A percentile compares a stretch with the other conserved stretches of the same genome.
Evolutionary conservation across 495 filamentous ascomycete genomes (phyloP).

Genomic region (Penicillium simplicissimum): DNA sequence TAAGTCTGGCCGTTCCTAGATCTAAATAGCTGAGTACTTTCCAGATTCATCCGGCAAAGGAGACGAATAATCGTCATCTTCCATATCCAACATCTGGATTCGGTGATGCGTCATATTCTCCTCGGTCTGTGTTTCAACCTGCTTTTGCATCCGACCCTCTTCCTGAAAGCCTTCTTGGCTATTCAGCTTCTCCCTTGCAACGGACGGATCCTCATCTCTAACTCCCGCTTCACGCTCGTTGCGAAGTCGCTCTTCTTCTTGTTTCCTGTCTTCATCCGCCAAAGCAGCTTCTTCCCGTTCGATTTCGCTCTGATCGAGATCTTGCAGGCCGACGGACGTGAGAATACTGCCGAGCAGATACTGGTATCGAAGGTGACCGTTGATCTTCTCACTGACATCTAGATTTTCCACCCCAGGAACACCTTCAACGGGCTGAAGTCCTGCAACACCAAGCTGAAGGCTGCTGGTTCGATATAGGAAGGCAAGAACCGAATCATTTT

Average conservation of each 20-base stretch:
- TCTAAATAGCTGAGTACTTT: conserved; percentile 27
- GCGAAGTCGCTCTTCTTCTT: conserved; percentile 47
- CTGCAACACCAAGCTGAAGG: conserved; percentile 74
- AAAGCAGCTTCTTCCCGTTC: conserved; percentile 59
- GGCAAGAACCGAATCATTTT: conserved; percentile 74
- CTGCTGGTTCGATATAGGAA: conserved; percentile 78
- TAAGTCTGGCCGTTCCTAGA: background rate
- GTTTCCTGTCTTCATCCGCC: conserved; percentile 56
- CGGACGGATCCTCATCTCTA: conserved; percentile 38
- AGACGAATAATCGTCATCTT: conserved; percentile 25
- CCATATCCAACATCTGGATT: conserved; percentile 28
- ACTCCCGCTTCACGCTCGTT: conserved; percentile 49
- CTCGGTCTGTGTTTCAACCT: conserved; percentile 53
- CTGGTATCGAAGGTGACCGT: conserved; percentile 72
- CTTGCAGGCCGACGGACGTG: conserved; percentile 64
- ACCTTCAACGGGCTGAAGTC: conserved; percentile 63
- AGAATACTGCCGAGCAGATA: conserved; percentile 69
- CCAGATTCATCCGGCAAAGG: conserved; percentile 22
- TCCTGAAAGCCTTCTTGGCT: conserved; percentile 39
- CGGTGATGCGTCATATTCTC: conserved; percentile 44
- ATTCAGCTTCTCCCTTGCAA: conserved; percentile 31
- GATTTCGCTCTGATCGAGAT: conserved; percentile 57
- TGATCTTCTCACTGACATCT: conserved; percentile 69
- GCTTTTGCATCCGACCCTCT: conserved; percentile 40
- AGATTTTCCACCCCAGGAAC: conserved; percentile 74